These are phyloP conservation scores for Ilex asprella DNA, from an alignment of 257 asterid species.

Conservation along the genomic window DNA sequence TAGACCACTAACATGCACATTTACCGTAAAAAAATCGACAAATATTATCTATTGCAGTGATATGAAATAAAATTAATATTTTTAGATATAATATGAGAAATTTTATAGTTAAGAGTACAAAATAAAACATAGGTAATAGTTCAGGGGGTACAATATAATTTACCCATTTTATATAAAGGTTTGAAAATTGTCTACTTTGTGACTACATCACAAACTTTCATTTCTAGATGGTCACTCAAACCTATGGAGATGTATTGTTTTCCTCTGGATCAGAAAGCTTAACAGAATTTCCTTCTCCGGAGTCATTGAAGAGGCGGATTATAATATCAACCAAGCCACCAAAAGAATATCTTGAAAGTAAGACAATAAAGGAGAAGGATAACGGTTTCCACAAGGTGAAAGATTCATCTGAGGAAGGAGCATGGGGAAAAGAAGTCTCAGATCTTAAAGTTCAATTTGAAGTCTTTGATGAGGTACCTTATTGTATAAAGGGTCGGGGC, in stretches of 20 bases:
- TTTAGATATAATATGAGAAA: too few species aligned
- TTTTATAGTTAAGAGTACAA: too few species aligned
- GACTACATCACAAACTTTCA: neutral
- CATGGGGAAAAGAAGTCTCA: conserved; percentile 58
- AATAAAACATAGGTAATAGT: too few species aligned
- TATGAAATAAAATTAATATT: too few species aligned
- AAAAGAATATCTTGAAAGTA: conserved; percentile 46
- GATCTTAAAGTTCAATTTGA: conserved; percentile 10
- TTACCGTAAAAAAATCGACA: too few species aligned
- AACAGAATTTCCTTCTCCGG: conserved; percentile 64
- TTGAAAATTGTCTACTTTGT: too few species aligned
- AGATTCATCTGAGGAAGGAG: conserved; percentile 36
- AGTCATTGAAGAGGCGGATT: conserved; percentile 40
- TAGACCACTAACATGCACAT: too few species aligned
- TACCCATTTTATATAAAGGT: too few species aligned
- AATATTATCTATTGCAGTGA: too few species aligned
- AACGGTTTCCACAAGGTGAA: conserved; percentile 18
- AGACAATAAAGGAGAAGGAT: conserved; percentile 27
- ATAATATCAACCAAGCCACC: conserved; percentile 79
- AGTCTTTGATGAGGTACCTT: conserved; percentile 17
- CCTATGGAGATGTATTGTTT: conserved; percentile 43
- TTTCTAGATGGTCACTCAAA: conserved; percentile 53
- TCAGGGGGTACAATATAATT: too few species aligned
- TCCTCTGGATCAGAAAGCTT: conserved; percentile 35
- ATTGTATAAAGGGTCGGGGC: neutral